Base-by-base conservation (phyloP, 768 basidiomycete genomes). In the Lactifluus piperatus region DNA sequence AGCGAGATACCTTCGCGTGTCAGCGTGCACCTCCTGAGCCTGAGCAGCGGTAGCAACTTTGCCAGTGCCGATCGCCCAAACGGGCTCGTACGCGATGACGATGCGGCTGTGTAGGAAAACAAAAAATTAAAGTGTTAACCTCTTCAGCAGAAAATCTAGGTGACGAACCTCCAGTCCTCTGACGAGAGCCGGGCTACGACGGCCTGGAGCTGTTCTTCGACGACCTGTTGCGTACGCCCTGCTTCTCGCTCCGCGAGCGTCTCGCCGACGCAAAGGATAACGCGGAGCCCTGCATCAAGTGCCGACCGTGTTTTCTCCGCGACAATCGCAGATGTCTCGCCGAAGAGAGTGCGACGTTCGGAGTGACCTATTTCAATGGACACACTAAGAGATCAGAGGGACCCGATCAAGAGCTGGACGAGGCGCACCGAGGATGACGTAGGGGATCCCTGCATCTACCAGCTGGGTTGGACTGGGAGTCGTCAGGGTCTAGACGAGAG, bases 21-120 rank as follows among this genome's bases (percentile, higher is more conserved):
- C 82, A 39, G 79, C 81, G 69, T 99, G 97, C 2, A 90, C 84
- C 43, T 94, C 88, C 73, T 98, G 95, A 1, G 97, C 97, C 76
- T 97, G 89, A n/a, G 77, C 78, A 0, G 89, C 77, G 32, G 91
- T 91, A 46, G 95, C 95, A 53, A 97, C 94, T 72, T 89, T 95
- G 63, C 95, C 95, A 13, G 95, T 97, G 47, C 97, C 97, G 71
- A 98, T 98, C 34, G 97, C 95, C 95, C 97, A 98, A 18, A 98
- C 91, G 44, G 94, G 91, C 72, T 95, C 92, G 72, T 94, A 99
- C 20, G 97, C 97, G 67, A 99, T 80, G 58, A 99, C 95, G 68
- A 98, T 78, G 63, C 89, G 83, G 68, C 93, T 94, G 62, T 32
- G 44, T 22, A n/a, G 26, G n/a, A n/a, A n/a, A n/a, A n/a, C n/a